Base-by-base conservation (phyloP, 2,329 filamentous ascomycete genomes). In the Pseudopyricularia cyperi region DNA sequence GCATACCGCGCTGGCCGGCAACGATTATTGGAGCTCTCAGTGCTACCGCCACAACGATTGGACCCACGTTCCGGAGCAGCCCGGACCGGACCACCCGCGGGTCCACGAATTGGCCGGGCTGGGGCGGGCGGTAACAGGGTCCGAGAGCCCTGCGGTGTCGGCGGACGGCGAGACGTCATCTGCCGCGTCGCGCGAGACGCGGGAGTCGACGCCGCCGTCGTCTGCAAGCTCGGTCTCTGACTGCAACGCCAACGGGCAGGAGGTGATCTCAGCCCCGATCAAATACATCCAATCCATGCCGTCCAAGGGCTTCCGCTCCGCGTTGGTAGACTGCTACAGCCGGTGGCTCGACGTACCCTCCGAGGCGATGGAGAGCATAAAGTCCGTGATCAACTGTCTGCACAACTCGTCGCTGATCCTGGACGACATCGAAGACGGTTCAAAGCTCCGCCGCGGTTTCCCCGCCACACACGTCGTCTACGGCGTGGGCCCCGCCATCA, bases 381-480 rank as follows among this genome's bases (percentile, higher is more conserved):
- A 60, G 48, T 47, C 50, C 3, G 56, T 65, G 4, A 52, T 64
- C 6, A 50, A 53, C 26, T 48, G 57, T 7, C 56, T 68, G 4
- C 65, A 68, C 49, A 62, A 58, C 14, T 54, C 61, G 1, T 66
- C 66, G 1, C 53, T 66, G 9, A 69, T 53, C 65, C 56, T 71
- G 4, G 68, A 69, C 49, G 68, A 71, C 55, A 59, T 71, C 14
- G 57, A 71, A 55, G 68, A 71, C 49, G 51, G 55, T 1, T 68
- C 68, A 0, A 30, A 53, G 2, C 54, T 67, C 1, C 59, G 68
- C 2, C 60, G 67, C 3, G 65, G 64, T 3, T 59, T 58, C n/a
- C 65, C 67, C 6, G 54, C 67, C 0, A 57, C 65, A 1, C 68
- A 71, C 52, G 55, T 54, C 1, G 58, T 71, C 4, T 71, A 64